Percentiles rank a stretch among this genome's conserved stretches.
These are phyloP conservation scores for Ceratocystis colombiana DNA, from an alignment of 2,329 filamentous ascomycete genomes.

Conservation along the genomic window DNA sequence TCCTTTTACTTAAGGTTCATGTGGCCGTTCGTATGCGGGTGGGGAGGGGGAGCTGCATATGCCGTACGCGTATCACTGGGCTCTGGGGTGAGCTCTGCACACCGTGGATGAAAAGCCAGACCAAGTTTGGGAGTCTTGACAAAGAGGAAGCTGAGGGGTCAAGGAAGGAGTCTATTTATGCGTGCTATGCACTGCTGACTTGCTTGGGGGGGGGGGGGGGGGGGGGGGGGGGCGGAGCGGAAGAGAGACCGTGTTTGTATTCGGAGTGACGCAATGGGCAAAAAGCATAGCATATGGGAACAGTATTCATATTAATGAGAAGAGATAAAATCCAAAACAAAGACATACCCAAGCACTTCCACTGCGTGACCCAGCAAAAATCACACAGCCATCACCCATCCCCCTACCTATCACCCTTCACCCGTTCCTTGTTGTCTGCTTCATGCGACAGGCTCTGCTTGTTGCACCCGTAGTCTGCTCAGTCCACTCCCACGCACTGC, in stretches of 20 bases:
- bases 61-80: not conserved
- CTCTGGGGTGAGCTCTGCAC: not conserved
- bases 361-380: not conserved
- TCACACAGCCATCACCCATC: not conserved
- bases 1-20: not conserved
- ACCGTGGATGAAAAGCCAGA: not conserved
- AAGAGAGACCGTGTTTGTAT: not conserved
- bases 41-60: not conserved
- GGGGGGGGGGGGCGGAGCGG: not conserved
- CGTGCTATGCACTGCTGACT: too few relatives aligned
- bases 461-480: too few relatives aligned
- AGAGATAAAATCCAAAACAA: not conserved
- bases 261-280: not conserved
- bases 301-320: not conserved
- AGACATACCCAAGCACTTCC: constrained; percentile 8
- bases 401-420: not conserved
- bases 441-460: too few relatives aligned
- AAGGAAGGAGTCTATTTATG: too few relatives aligned
- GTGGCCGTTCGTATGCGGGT: not conserved
- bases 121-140: not conserved
- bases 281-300: not conserved
- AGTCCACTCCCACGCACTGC: too few relatives aligned
- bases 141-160: too few relatives aligned
- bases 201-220: not conserved
- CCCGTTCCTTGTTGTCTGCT: not conserved